Base-by-base conservation (phyloP, 2,329 filamentous ascomycete species). In the Fusarium keratoplasticum region DNA sequence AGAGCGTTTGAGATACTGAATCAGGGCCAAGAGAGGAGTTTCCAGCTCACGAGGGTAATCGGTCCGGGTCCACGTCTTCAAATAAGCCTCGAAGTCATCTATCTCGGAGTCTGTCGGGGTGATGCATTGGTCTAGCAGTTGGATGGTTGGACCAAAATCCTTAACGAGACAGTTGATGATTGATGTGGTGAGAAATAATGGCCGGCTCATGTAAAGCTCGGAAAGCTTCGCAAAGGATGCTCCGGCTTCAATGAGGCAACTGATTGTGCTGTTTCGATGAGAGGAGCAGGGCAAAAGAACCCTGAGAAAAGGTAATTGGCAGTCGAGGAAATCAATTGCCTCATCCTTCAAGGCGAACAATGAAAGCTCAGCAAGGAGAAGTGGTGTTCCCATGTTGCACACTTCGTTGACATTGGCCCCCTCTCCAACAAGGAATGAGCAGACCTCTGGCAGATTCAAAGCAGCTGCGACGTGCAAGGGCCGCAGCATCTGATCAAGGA, bases 401-500 rank as follows among this genome's bases (percentile, higher is more conserved):
- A 11, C 31, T 0, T 27, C 0, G 2, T 64, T 57, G 16, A 29
- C 33, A 4, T 8, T 20, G 0, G 36, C 36, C 6, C 25, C 47
- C 3, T 13, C 22, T 0, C 27, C 0, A 0, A 67, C 38, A 4
- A 75, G 50, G 4, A 50, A 67, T 0, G 3, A 2, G 25, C 69
- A 74, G 9, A 75, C 55, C 14, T 75, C 69, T 0, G 52, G 61
- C 0, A 72, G 11, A 36, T 59, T 64, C 33, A 74, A 42, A 3
- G 64, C 58, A 14, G 73, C 11, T 22, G 69, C 72, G 47, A 74
- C 60, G 4, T 74, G 69, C 0, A 75, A 11, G 13, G 73, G 67
- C 2, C 29, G 6, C 6, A 31, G 13, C 9, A 33, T 33, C 29
- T 54, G 50, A 18, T 50, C 44, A 33, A 22, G 18, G n/a, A 11